Conservation (phyloP, 129 eudicot species). For the Oenanthe sinensis region DNA sequence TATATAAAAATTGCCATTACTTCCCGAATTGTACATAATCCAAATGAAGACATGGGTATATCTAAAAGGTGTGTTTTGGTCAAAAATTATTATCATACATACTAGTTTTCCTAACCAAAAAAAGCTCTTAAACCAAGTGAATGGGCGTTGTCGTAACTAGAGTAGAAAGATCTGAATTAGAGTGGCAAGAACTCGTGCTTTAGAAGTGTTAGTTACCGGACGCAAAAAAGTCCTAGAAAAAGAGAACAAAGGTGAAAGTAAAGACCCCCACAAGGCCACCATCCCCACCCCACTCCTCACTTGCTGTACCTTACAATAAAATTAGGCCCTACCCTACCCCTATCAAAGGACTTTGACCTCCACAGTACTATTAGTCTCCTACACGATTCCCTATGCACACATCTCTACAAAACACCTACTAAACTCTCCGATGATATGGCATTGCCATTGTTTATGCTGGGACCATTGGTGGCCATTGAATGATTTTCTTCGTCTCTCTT, state of each 20-base stretch:
- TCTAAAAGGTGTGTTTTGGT: too few species aligned
- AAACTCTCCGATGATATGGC: neutral
- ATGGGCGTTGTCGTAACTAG: too few species aligned
- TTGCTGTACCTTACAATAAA: neutral
- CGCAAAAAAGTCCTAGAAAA: neutral
- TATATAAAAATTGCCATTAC: too few species aligned
- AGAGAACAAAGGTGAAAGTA: slow-evolving; percentile 8
- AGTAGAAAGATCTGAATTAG: too few species aligned
- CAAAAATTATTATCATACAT: too few species aligned
- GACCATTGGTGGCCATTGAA: neutral
- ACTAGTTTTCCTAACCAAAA: too few species aligned
- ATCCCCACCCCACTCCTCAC: neutral
- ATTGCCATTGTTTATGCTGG: too few species aligned
- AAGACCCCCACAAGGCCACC: neutral
- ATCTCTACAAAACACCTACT: neutral
- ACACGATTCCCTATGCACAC: neutral
- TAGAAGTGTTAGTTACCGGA: neutral
- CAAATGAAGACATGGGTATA: too few species aligned
- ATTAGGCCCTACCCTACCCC: neutral
- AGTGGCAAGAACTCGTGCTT: too few species aligned
- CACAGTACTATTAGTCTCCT: neutral
- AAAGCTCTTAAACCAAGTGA: too few species aligned
- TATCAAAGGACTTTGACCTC: neutral
- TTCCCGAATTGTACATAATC: too few species aligned
- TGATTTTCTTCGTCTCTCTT: neutral